phyloP scores from a whole-genome alignment of 345 rosid species.

The Hibiscus trionum region DNA sequence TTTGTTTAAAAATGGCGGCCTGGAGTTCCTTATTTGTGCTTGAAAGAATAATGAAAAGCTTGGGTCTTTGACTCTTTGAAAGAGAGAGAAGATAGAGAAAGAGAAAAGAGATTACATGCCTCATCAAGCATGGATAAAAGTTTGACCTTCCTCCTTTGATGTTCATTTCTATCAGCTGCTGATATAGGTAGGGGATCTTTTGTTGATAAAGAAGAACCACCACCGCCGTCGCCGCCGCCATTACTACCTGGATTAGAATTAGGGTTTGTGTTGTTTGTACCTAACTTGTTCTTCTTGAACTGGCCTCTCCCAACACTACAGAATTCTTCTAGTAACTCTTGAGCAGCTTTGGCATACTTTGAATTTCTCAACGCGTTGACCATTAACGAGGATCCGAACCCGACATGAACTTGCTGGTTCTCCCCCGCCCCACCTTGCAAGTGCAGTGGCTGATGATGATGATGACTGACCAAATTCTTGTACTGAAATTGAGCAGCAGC shows the following conservation, averaged over 20 bases:
- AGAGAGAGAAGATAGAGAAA: conserved; percentile 18
- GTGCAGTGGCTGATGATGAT: conserved; percentile 5
- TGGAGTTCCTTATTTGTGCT: background rate
- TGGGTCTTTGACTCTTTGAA: conserved; percentile 10
- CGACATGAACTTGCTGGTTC: conserved; percentile 38
- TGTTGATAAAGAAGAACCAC: conserved; percentile 38
- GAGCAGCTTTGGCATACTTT: conserved; percentile 66
- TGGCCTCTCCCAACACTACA: conserved; percentile 88
- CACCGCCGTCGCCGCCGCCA: conserved; percentile 11
- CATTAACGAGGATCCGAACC: conserved; percentile 45
- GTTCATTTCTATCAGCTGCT: conserved; percentile 80
- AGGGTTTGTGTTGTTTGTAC: conserved; percentile 54
- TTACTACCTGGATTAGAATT: conserved; percentile 32
- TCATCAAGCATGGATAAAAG: conserved; percentile 93
- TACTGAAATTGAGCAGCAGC: conserved; percentile 31
- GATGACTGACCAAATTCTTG: conserved; percentile 26
- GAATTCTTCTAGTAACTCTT: conserved; percentile 83
- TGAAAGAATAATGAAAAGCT: conserved; percentile 4
- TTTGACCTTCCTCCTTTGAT: conserved; percentile 94
- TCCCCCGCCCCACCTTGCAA: conserved; percentile 29
- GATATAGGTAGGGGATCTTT: conserved; percentile 58
- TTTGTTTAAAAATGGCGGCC: background rate
- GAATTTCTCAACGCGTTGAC: conserved; percentile 67
- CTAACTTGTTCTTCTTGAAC: conserved; percentile 52
- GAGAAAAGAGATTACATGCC: conserved; percentile 53